phyloP scores from a whole-genome alignment of 1,284 basidiomycete genomes.

The Tilletia setariae region DNA sequence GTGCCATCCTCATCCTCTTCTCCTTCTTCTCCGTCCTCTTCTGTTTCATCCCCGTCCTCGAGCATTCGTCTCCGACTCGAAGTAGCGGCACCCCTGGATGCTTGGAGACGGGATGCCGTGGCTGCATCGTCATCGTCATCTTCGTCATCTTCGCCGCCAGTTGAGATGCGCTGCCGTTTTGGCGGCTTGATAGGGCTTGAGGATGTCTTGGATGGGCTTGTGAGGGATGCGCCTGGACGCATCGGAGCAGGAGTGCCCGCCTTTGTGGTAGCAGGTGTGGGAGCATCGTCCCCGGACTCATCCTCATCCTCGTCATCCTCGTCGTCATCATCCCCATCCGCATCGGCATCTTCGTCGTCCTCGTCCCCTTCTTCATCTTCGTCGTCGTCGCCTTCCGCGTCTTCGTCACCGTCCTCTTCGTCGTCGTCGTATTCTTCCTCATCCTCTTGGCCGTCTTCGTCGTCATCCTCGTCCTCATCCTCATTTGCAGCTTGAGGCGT shows the following conservation, averaged over 20 bases:
- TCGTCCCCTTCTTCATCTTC: neutral
- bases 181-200: neutral
- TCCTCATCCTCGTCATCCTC: slow-evolving; percentile 23
- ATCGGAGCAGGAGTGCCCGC: slow-evolving; percentile 7
- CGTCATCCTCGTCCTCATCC: slow-evolving; percentile 20
- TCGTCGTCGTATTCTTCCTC: slow-evolving; percentile 21
- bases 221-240: neutral
- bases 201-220: slow-evolving; percentile 15
- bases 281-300: slow-evolving; percentile 17
- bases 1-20: neutral
- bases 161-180: neutral
- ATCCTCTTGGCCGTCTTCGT: slow-evolving; percentile 18
- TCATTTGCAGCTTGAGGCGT: slow-evolving; percentile 19
- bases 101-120: no score
- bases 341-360: neutral
- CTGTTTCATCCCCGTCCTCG: no score
- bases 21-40: neutral
- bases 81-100: no score
- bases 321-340: slow-evolving; percentile 7
- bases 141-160: neutral
- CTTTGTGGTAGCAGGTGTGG: neutral
- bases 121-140: neutral
- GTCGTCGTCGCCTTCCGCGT: neutral
- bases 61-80: no score
- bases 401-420: slow-evolving; percentile 7